A percentile compares a stretch with the other conserved stretches of the same genome.
Evolutionary conservation across 2,329 filamentous ascomycete genomes (phyloP).

Genomic region (Xylaria sp.): DNA sequence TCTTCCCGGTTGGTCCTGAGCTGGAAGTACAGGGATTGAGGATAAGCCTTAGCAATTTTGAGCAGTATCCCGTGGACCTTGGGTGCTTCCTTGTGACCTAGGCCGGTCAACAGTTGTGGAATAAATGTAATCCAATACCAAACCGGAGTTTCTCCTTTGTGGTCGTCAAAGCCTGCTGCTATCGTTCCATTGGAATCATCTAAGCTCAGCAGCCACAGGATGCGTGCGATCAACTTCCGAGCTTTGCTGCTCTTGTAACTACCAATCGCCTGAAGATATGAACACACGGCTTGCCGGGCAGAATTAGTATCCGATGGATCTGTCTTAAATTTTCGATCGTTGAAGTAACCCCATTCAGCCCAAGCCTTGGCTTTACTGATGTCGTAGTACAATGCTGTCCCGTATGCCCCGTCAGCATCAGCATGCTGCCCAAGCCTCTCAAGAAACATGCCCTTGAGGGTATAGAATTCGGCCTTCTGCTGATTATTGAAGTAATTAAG

Average conservation of each 20-base stretch:
- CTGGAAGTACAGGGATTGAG: slow-evolving; percentile 95
- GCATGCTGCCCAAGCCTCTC: slow-evolving; percentile 91
- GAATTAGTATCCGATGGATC: slow-evolving; percentile 83
- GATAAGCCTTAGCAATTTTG: slow-evolving; percentile 95
- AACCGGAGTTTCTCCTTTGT: slow-evolving; percentile 95
- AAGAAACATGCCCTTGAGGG: slow-evolving; percentile 98
- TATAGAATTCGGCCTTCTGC: slow-evolving; percentile 99
- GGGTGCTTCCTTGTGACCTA: slow-evolving; percentile 89
- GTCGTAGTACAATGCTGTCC: slow-evolving; percentile 94
- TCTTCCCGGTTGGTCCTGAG: slow-evolving; percentile 94
- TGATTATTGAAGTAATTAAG: slow-evolving; percentile 96
- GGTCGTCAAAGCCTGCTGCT: slow-evolving; percentile 88
- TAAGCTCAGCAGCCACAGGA: slow-evolving; percentile 93
- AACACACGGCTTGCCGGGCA: slow-evolving; percentile 91
- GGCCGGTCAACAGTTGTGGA: slow-evolving; percentile 89
- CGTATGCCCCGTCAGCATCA: slow-evolving; percentile 93
- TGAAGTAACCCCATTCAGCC: slow-evolving; percentile 99
- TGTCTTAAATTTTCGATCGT: slow-evolving; percentile 94
- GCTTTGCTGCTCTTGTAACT: slow-evolving; percentile 98
- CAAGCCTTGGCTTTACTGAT: slow-evolving; percentile 95
- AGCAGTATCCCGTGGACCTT: slow-evolving; percentile 87
- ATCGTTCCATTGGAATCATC: slow-evolving; percentile 88
- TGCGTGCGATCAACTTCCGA: slow-evolving; percentile 89
- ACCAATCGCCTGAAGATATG: slow-evolving; percentile 93
- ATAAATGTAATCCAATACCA: slow-evolving; percentile 99